These are phyloP conservation scores for Colletotrichum nymphaeae DNA, from an alignment of 2,329 filamentous ascomycete species.

Conservation along the genomic window DNA sequence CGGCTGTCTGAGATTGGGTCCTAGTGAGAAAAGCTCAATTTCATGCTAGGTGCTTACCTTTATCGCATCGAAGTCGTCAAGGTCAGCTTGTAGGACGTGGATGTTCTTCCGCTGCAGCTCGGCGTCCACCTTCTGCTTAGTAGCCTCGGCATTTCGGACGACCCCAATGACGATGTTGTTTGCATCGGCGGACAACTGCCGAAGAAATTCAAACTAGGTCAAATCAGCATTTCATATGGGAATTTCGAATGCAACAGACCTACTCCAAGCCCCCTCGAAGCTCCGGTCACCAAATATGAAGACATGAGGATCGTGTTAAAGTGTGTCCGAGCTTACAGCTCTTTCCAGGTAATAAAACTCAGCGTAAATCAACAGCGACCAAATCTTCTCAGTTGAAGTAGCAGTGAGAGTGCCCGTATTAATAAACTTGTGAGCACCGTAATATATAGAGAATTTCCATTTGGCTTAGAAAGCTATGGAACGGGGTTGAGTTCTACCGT, in stretches of 20 bases:
- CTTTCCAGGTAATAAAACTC: neutral
- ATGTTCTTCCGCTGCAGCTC: conserved; percentile 56
- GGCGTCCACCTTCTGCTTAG: conserved; percentile 53
- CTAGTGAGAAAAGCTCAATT: neutral
- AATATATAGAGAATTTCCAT: neutral
- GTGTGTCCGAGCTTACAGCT: neutral
- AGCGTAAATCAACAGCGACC: neutral
- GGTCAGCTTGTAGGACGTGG: conserved; percentile 53
- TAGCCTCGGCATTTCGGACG: conserved; percentile 56
- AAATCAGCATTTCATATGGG: neutral
- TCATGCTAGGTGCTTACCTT: conserved; percentile 40
- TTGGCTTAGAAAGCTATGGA: neutral
- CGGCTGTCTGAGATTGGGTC: neutral
- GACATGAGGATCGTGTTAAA: neutral
- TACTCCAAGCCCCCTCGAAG: too few species aligned
- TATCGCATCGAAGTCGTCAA: conserved; percentile 52
- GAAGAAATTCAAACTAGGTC: neutral
- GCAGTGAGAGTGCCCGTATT: neutral
- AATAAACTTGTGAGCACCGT: neutral
- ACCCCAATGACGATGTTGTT: conserved; percentile 58
- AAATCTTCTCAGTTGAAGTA: neutral
- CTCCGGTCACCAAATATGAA: neutral
- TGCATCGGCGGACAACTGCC: conserved; percentile 51
- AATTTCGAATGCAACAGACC: neutral
- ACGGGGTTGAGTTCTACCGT: neutral